Percentiles rank a stretch among this genome's conserved stretches.
These are phyloP conservation scores for Neobulgaria alba DNA, from an alignment of 2,329 filamentous ascomycete species.

Conservation along the genomic window DNA sequence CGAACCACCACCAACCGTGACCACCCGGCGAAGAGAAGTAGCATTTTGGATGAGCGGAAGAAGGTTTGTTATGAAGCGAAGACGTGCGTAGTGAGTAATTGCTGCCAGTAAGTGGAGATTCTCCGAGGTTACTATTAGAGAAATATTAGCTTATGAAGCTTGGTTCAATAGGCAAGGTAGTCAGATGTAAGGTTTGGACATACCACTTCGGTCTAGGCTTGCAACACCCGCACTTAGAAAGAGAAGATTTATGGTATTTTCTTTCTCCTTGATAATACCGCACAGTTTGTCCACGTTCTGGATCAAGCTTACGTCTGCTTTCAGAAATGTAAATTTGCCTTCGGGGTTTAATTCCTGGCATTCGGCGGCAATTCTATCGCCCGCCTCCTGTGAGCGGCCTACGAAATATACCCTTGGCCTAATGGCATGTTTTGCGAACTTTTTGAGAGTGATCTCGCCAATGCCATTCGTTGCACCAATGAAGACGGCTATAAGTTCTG, in stretches of 20 bases:
- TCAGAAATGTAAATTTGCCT: conserved; percentile 39
- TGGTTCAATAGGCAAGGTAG: too few species aligned
- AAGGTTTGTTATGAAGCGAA: conserved; percentile 46
- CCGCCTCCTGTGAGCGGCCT: conserved; percentile 33
- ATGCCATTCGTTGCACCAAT: conserved; percentile 46
- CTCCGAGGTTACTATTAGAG: conserved; percentile 46
- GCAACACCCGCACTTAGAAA: conserved; percentile 35
- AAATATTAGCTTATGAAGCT: too few species aligned
- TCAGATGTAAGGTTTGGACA: too few species aligned
- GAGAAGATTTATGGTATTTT: conserved; percentile 37
- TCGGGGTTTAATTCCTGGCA: conserved; percentile 34
- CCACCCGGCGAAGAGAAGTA: conserved; percentile 38
- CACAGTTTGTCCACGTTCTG: conserved; percentile 41
- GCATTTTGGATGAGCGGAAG: conserved; percentile 42
- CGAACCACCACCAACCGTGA: conserved; percentile 29
- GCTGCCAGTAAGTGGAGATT: conserved; percentile 41
- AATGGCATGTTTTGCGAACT: conserved; percentile 33
- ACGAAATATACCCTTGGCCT: conserved; percentile 42
- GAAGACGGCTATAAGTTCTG: conserved; percentile 37
- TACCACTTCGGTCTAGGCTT: conserved; percentile 20
- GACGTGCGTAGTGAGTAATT: conserved; percentile 46
- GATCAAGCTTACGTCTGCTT: conserved; percentile 40
- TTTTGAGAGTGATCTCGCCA: conserved; percentile 37
- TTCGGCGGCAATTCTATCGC: conserved; percentile 32
- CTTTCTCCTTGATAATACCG: conserved; percentile 34